Evolutionary conservation across 805 yeast species (phyloP), one percentile per base, ranked within the genome.

Genomic region (Teunomyces tritomae): DNA sequence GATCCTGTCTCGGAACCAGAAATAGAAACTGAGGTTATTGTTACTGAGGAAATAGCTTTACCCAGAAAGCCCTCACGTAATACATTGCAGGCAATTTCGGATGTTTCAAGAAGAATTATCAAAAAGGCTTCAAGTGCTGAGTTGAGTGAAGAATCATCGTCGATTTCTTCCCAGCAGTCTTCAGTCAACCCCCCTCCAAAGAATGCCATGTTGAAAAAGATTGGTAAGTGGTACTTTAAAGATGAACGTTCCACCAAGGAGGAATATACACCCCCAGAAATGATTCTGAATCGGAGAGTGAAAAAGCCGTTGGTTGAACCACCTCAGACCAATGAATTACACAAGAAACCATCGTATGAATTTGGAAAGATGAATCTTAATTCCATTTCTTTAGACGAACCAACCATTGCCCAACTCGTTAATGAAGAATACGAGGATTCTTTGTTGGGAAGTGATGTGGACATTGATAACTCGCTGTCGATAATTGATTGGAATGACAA

Each of bases 201-300:
- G 55, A 65, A 8, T 55, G 59, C 34, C 64, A 58, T 39, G 66
- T 88, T 84, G 41, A 77, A 74, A 49, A 85, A 81, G 56, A 62
- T 87, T 6, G 87, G 87, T 1, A 83, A 78, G 51, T 84, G 92
- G 89, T 86, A 86, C 55, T 75, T 74, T 45, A 80, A 74, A 30
- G 77, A 77, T 47, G 78, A 71, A 17, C 48, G 59, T 35, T 24
- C 27, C 40, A 11, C 44, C 2, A 48, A 49, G 13, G 57, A 52
- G 10, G 54, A 49, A 7, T 74, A 76, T 48, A 67, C 62, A 5
- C 79, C 84, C 0, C 88, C 88, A 0, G 87, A 83, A 57, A 84
- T 84, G 89, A 84, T 84, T n/a, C 71, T 78, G 37, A 80, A 72
- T 26, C 68, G 87, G 58, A 70, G 86, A 56, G 40, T 26, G 40